A percentile compares a stretch with the other conserved stretches of the same genome.
Evolutionary conservation across 495 filamentous ascomycete genomes (phyloP).

Genomic region (Ascobolus immersus): DNA sequence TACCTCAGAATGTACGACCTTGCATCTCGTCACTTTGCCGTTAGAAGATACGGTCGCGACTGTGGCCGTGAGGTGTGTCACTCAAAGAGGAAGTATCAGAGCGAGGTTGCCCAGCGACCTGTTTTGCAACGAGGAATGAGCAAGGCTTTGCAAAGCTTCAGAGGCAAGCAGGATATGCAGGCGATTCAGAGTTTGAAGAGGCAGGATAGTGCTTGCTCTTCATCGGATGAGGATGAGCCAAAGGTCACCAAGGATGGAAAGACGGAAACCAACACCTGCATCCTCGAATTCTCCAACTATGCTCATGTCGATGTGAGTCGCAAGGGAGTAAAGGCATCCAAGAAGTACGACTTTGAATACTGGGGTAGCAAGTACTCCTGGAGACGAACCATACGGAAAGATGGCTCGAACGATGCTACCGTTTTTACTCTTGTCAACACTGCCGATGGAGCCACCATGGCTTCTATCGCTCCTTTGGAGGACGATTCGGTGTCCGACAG

Average conservation of each 20-base stretch:
- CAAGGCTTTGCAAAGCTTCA: slow-evolving; percentile 43
- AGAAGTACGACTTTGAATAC: slow-evolving; percentile 75
- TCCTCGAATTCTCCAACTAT: slow-evolving; percentile 92
- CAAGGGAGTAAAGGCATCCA: slow-evolving; percentile 39
- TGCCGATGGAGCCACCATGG: slow-evolving; percentile 34
- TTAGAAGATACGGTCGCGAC: slow-evolving; percentile 74
- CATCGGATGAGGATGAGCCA: slow-evolving; percentile 18
- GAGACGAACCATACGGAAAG: slow-evolving; percentile 44
- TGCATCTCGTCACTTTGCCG: slow-evolving; percentile 60
- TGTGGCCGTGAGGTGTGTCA: slow-evolving; percentile 87
- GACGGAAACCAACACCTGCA: slow-evolving; percentile 42
- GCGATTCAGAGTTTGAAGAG: slow-evolving; percentile 11
- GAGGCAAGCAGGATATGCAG: slow-evolving; percentile 29
- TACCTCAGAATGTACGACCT: slow-evolving; percentile 92
- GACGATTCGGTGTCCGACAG: slow-evolving; percentile 43
- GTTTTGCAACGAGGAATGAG: slow-evolving; percentile 46
- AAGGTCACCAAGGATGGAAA: slow-evolving; percentile 17
- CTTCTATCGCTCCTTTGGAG: slow-evolving; percentile 75
- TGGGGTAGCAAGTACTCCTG: slow-evolving; percentile 73
- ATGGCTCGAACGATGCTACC: slow-evolving; percentile 28
- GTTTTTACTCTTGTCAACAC: slow-evolving; percentile 56
- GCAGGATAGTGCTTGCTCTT: slow-evolving; percentile 36
- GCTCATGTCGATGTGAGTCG: slow-evolving; percentile 68
- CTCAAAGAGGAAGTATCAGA: slow-evolving; percentile 37
- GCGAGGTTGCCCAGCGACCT: slow-evolving; percentile 20